Evolutionary conservation across 176 grass and related monocot genomes (phyloP).

Genomic region (Echinochloa phyllopogon): DNA sequence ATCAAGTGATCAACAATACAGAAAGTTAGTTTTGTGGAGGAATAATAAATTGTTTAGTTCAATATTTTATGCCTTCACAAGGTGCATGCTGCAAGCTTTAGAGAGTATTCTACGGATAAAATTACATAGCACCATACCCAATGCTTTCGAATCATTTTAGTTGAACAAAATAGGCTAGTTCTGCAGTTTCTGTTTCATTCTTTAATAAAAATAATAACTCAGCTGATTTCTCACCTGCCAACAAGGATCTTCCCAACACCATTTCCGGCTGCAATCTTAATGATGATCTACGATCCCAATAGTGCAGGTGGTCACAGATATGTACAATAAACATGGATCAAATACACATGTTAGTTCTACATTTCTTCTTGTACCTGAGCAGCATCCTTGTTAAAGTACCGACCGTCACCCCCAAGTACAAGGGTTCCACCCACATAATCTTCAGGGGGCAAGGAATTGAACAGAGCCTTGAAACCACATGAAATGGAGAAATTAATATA

Average conservation of each 20-base stretch:
- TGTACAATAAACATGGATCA: conserved; percentile 10
- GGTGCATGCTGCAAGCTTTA: not conserved
- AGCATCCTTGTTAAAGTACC: conserved; percentile 85
- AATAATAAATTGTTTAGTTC: not conserved
- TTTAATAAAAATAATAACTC: conserved; percentile 14
- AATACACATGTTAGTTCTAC: conserved; percentile 1
- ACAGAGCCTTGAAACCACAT: conserved; percentile 63
- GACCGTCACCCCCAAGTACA: conserved; percentile 86
- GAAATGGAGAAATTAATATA: conserved; percentile 39
- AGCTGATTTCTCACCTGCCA: conserved; percentile 59
- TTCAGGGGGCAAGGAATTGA: conserved; percentile 78
- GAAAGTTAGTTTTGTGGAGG: conserved; percentile 14
- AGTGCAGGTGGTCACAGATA: conserved; percentile 37
- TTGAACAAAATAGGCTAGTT: conserved; percentile 21
- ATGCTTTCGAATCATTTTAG: not conserved
- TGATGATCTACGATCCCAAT: conserved; percentile 63
- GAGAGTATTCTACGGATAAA: not conserved
- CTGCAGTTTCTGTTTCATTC: not conserved
- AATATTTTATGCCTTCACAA: not conserved
- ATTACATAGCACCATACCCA: not conserved
- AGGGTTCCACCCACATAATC: conserved; percentile 81
- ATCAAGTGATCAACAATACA: conserved; percentile 27
- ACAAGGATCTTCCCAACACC: conserved; percentile 84
- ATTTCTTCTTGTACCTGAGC: conserved; percentile 58
- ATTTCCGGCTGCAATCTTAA: conserved; percentile 91